These are phyloP conservation scores for Pichia terricola DNA, from an alignment of 1,139 yeast species.

Conservation along the genomic window DNA sequence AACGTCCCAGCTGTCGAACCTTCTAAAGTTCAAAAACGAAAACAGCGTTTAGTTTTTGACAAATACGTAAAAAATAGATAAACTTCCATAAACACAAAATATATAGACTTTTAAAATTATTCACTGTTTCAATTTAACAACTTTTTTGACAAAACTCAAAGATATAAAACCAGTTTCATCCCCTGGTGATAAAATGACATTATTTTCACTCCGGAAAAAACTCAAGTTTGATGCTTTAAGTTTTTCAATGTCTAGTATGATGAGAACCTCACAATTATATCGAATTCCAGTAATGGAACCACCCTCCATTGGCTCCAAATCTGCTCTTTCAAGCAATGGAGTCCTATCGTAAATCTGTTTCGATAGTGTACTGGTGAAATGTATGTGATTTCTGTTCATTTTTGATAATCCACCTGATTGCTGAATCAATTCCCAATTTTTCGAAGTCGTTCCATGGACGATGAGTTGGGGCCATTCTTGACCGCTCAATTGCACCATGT, in stretches of 20 bases:
- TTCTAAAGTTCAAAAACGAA: slow-evolving; percentile 24
- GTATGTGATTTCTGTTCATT: slow-evolving; percentile 81
- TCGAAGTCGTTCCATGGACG: slow-evolving; percentile 73
- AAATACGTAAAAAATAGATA: neutral
- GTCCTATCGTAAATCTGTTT: no score
- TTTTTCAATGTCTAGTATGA: slow-evolving; percentile 49
- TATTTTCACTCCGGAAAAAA: slow-evolving; percentile 59
- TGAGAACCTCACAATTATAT: slow-evolving; percentile 44
- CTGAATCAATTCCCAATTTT: slow-evolving; percentile 41
- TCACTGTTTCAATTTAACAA: slow-evolving; percentile 6
- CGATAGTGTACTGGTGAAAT: slow-evolving; percentile 47
- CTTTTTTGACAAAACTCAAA: slow-evolving; percentile 32
- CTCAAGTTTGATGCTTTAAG: slow-evolving; percentile 37
- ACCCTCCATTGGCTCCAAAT: slow-evolving; percentile 4
- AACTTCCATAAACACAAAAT: neutral
- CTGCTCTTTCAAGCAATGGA: no score
- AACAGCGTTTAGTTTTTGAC: slow-evolving; percentile 1
- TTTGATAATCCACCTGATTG: slow-evolving; percentile 47
- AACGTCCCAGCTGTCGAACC: slow-evolving; percentile 54
- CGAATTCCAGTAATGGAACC: slow-evolving; percentile 55
- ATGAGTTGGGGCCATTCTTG: slow-evolving; percentile 35
- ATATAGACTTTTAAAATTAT: no score
- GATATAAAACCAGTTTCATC: slow-evolving; percentile 44
- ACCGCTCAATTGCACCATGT: slow-evolving; percentile 21
- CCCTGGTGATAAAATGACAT: slow-evolving; percentile 66